A percentile compares a stretch with the other conserved stretches of the same genome.
Evolutionary conservation across 2,329 filamentous ascomycete species (phyloP).

Genomic region (Leptographium lundbergii): DNA sequence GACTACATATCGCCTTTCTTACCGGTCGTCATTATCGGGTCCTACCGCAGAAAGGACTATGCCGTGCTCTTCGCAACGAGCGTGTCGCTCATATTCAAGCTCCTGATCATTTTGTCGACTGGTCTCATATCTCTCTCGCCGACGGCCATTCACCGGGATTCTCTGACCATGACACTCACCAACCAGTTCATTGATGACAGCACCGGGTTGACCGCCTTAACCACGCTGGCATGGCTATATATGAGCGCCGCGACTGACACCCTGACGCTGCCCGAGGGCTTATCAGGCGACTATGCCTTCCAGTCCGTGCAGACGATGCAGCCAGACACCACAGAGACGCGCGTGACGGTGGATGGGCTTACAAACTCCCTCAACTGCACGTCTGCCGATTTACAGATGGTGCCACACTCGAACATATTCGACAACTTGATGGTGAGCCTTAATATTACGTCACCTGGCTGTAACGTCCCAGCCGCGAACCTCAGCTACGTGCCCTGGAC

Average conservation of each 20-base stretch:
- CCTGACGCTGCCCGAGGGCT: background rate
- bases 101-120: too few relatives aligned
- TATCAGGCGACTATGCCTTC: background rate
- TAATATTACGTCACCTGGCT: background rate
- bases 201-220: background rate
- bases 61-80: too few relatives aligned
- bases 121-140: too few relatives aligned
- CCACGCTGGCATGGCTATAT: background rate
- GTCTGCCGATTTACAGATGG: background rate
- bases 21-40: too few relatives aligned
- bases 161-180: background rate
- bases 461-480: background rate
- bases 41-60: too few relatives aligned
- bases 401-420: background rate
- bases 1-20: background rate
- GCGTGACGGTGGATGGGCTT: background rate
- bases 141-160: background rate
- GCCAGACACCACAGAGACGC: background rate
- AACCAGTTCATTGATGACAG: background rate
- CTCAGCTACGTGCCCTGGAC: background rate
- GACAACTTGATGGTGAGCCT: background rate
- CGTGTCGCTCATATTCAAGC: too few relatives aligned
- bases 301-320: background rate
- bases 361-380: background rate
- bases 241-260: background rate